Evolutionary conservation across 768 basidiomycete species (phyloP), one percentile per base, ranked within the genome.

Genomic region (Auriculariales sp.): DNA sequence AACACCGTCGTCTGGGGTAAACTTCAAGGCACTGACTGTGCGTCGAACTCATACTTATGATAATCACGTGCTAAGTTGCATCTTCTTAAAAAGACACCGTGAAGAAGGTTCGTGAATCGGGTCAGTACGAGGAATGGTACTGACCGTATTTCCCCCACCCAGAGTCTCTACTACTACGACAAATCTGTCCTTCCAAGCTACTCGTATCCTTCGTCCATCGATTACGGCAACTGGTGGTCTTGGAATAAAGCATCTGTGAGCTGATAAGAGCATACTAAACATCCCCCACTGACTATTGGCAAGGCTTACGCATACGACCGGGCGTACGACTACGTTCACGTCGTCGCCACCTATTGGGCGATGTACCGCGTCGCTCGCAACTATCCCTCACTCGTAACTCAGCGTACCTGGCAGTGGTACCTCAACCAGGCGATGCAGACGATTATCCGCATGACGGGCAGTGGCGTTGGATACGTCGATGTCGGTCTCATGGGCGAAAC

Each of bases 401-500:
- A 59, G 4, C 70, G 72, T 46, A 67, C 65, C 3, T 78, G 75
- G 75, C 66, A 73, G 49, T 78, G 74, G 73, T 78, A 78, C 53
- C 55, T 78, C 49, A 73, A 73, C 48, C 73, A 75, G 55, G 74
- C 75, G 1, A 72, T 75, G 4, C 51, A 65, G 17, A 78, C 76
- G 0, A 63, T 76, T 9, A 53, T 58, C 6, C 60, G 65, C 3
- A 71, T 75, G 72, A 74, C 73, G 9, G 61, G 64, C 39, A 68
- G 68, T 1, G 52, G 59, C 11, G 72, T 73, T 1, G 74, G 72
- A 11, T 75, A 66, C 55, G 66, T 63, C 1, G 56, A 62, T 32
- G 72, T 68, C 50, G 75, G 75, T 1, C 60, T 77, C 19, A 78
- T 78, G 76, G 75, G 73, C 27, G 76, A 78, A 59, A 77, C 76